Conservation (phyloP, 2,329 filamentous ascomycete species). For the Apiospora saccharicola region DNA sequence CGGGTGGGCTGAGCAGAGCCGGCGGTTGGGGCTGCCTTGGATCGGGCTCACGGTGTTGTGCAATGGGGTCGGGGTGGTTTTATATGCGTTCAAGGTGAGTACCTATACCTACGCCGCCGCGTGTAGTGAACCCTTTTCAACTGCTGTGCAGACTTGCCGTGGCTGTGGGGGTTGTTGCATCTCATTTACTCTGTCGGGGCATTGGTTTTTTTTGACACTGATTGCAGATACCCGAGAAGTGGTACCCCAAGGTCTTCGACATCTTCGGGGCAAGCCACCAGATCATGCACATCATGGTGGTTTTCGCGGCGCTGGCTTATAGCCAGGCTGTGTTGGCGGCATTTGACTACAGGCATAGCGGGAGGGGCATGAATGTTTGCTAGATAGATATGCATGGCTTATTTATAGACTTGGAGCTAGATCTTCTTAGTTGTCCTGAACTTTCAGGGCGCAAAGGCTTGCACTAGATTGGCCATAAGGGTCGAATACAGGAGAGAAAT, state of each 20-base stretch:
- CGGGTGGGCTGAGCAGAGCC: slow-evolving; percentile 43
- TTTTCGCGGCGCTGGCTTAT: slow-evolving; percentile 49
- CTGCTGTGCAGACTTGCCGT: no score
- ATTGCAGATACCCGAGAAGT: slow-evolving; percentile 52
- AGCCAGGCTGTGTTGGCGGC: slow-evolving; percentile 42
- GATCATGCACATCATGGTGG: slow-evolving; percentile 55
- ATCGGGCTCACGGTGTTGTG: slow-evolving; percentile 46
- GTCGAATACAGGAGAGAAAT: neutral
- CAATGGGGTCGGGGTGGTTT: slow-evolving; percentile 47
- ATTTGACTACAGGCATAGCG: slow-evolving; percentile 25
- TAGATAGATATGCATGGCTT: neutral
- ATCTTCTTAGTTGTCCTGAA: neutral
- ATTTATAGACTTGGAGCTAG: neutral
- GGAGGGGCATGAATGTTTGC: neutral
- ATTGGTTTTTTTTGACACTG: neutral
- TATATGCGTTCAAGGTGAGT: slow-evolving; percentile 46
- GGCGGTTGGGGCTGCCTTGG: slow-evolving; percentile 50
- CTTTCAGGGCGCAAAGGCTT: neutral
- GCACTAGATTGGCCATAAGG: neutral
- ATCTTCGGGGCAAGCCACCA: slow-evolving; percentile 57
- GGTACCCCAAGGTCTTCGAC: slow-evolving; percentile 52
- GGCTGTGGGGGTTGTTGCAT: no score
- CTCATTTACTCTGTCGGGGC: neutral
- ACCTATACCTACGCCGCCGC: neutral
- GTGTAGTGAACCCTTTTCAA: neutral